These are phyloP conservation scores for Paramecium sexaurelia DNA, from an alignment of 73 alveolate genomes.

Conservation along the genomic window DNA sequence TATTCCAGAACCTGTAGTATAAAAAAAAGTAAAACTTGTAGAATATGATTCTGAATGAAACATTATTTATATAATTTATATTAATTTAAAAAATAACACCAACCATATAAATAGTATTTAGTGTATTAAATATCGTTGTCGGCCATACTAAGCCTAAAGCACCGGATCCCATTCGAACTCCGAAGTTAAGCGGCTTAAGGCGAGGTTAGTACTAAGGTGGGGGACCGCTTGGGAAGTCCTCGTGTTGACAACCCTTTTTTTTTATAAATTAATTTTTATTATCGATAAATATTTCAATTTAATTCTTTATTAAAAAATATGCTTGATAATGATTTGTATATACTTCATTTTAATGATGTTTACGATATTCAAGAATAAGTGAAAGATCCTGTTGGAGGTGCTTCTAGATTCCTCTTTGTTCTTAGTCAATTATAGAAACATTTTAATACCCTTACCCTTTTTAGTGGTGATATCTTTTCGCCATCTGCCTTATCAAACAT, in stretches of 20 bases:
- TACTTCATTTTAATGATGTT: slow-evolving; percentile 28
- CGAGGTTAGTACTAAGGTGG: slow-evolving; percentile 97
- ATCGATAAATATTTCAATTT: not conserved
- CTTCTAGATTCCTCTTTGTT: slow-evolving; percentile 76
- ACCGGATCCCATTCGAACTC: slow-evolving; percentile 99
- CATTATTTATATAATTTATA: not conserved
- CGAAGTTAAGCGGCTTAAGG: slow-evolving; percentile 99
- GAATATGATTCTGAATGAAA: not conserved
- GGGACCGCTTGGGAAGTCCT: slow-evolving; percentile 81
- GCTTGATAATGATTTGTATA: not conserved
- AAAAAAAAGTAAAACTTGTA: not conserved
- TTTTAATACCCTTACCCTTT: slow-evolving; percentile 68
- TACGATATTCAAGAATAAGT: not conserved
- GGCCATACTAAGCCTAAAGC: slow-evolving; percentile 99
- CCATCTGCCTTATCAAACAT: slow-evolving; percentile 80
- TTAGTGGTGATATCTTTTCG: slow-evolving; percentile 85
- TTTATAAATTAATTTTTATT: not conserved
- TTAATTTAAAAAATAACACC: not conserved
- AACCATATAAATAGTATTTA: not conserved
- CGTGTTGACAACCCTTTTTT: slow-evolving; percentile 87
- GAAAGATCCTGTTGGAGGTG: slow-evolving; percentile 78
- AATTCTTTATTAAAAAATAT: not conserved
- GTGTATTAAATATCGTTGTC: slow-evolving; percentile 77
- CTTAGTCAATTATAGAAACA: slow-evolving; percentile 31
- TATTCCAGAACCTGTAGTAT: not conserved